phyloP scores from a whole-genome alignment of 1,284 basidiomycete genomes.

The Somion occarium region DNA sequence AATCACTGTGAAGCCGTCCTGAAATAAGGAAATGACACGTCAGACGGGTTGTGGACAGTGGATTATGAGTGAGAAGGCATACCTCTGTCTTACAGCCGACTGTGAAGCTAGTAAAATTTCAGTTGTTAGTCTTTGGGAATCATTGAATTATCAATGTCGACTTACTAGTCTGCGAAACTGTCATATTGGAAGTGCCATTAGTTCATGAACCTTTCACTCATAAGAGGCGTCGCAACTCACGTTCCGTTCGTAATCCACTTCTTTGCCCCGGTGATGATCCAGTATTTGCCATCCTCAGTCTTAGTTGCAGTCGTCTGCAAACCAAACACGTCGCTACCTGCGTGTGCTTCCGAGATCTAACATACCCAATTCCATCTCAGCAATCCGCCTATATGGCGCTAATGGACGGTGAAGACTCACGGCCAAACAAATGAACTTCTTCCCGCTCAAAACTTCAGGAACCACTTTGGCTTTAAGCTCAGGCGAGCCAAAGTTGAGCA shows the following conservation, averaged over 20 bases:
- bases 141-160: neutral
- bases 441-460: slow-evolving; percentile 76
- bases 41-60: slow-evolving; percentile 7
- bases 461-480: slow-evolving; percentile 77
- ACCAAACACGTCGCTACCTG: slow-evolving; percentile 87
- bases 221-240: slow-evolving; percentile 26
- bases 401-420: slow-evolving; percentile 37
- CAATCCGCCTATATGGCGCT: no score
- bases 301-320: slow-evolving; percentile 80
- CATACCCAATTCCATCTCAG: neutral
- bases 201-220: neutral
- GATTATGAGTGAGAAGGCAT: slow-evolving; percentile 11
- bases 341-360: slow-evolving; percentile 58
- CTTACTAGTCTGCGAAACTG: slow-evolving; percentile 44
- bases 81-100: slow-evolving; percentile 60
- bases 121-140: no score
- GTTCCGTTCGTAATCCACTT: slow-evolving; percentile 87
- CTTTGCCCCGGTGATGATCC: slow-evolving; percentile 82
- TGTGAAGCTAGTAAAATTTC: slow-evolving; percentile 43
- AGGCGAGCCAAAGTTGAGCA: slow-evolving; percentile 80
- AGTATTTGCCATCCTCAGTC: slow-evolving; percentile 78
- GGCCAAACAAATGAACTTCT: slow-evolving; percentile 80
- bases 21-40: slow-evolving; percentile 19
- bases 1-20: slow-evolving; percentile 82
- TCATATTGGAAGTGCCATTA: neutral